Base-by-base conservation (phyloP, 129 eudicot genomes). In the Ambrosia trifida region DNA sequence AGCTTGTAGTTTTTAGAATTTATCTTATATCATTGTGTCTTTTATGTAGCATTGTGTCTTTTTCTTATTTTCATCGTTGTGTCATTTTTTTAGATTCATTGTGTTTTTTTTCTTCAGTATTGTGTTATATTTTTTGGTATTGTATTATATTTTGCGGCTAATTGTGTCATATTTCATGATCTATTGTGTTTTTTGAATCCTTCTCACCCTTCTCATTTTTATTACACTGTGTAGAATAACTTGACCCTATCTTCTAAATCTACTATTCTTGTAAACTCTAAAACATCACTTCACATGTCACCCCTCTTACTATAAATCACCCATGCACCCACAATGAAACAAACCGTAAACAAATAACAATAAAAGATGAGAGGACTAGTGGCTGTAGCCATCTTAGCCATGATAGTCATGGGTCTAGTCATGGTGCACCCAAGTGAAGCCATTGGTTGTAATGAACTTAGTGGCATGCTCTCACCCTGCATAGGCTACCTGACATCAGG, bases 401-500 rank as follows among this genome's bases (percentile, higher is more conserved):
- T 80, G 65, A 44, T 79, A 1, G 63, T 63, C 68, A 52, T 74
- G 76, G 68, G 56, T 68, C 53, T 62, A 28, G 38, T 73, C 71
- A 36, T 64, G 75, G 80, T 70, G 65, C 64, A 31, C 24, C 89
- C 77, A 61, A 76, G 65, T 20, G 83, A 74, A 59, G 86, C 84
- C 60, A 5, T 88, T 32, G 53, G 18, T 33, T 88, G 91, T 61
- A 45, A 64, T 13, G 75, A 79, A 7, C 81, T 85, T 6, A 33
- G 35, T 7, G 5, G 24, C 4, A 52, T 58, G 32, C 69, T 89
- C 3, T 24, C 54, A 11, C 96, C 96, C 1, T 89, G 96, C 47
- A 0, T 83, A 31, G 14, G 60, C 10, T 84, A 83, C 81, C 66
- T 89, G 52, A 78, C 44, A 7, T 33, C 68, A 20, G 79, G 83